A percentile compares a stretch with the other conserved stretches of the same genome.
phyloP scores from a whole-genome alignment of 164 flowering plant species.

The Piper longum region DNA sequence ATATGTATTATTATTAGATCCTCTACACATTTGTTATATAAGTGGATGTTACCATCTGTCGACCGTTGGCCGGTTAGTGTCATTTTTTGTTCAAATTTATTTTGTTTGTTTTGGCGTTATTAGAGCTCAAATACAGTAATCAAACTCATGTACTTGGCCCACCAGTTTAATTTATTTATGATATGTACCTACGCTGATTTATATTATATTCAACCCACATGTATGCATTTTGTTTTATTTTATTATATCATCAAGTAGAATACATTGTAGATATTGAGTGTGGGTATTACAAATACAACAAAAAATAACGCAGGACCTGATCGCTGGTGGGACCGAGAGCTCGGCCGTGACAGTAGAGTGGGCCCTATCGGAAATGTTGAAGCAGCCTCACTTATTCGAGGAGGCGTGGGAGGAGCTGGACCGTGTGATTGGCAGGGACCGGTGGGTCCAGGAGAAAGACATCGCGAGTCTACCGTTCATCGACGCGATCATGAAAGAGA shows the following conservation, averaged over 20 bases:
- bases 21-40: too few relatives aligned
- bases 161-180: too few relatives aligned
- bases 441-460: slow-evolving; percentile 68
- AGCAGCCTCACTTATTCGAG: slow-evolving; percentile 33
- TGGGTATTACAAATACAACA: background rate
- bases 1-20: too few relatives aligned
- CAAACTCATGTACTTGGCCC: too few relatives aligned
- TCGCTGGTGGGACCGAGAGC: slow-evolving; percentile 72
- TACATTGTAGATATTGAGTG: background rate
- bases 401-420: slow-evolving; percentile 66
- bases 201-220: too few relatives aligned
- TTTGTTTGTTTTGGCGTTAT: too few relatives aligned
- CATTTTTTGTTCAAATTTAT: too few relatives aligned
- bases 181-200: too few relatives aligned
- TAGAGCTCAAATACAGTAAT: too few relatives aligned
- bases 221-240: background rate
- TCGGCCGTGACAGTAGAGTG: slow-evolving; percentile 70
- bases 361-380: slow-evolving; percentile 60
- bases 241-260: background rate
- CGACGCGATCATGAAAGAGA: slow-evolving; percentile 55
- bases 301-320: slow-evolving; percentile 32
- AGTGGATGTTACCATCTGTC: too few relatives aligned
- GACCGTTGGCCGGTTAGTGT: too few relatives aligned
- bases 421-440: slow-evolving; percentile 42
- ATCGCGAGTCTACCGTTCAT: slow-evolving; percentile 41